Evolutionary conservation across 768 basidiomycete species (phyloP), one percentile per base, ranked within the genome.

Genomic region (Tylopilus plumbeoviolaceoides): DNA sequence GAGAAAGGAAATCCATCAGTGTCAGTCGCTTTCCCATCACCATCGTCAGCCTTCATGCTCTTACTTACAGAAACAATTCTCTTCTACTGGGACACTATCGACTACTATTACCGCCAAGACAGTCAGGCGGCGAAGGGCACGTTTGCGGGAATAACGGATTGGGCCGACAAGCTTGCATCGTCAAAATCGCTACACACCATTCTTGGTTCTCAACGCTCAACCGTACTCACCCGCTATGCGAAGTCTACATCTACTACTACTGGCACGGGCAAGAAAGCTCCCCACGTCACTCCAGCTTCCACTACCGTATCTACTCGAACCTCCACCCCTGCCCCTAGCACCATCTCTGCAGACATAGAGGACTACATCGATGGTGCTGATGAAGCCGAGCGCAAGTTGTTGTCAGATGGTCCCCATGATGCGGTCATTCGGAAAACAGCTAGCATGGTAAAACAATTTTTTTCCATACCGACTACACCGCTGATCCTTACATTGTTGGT

Each of bases 51-150:
- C n/a, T n/a, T n/a, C 25, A 45, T 45, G 44, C 18, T 46, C 10
- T n/a, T 38, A 30, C 50, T 51, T 20, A 51, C 43, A 11, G 27
- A 51, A 51, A 51, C 27, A 0, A 36, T 51, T 6, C 43, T 51
- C 2, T 51, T 44, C 12, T 44, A 45, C 18, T 51, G 25, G 42
- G 35, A 51, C 15, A n/a, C 12, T 15, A 25, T 47, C 10, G 9
- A 47, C 10, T 18, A 38, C 36, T 3, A 23, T 21, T 21, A 7
- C 17, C 11, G 8, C 23, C 14, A 35, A 47, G 20, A 4, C 17
- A 36, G 20, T 23, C 45, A 46, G 20, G 20, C 45, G 9, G n/a
- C 30, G n/a, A 46, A 46, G 28, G 33, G 23, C 11, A 12, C 23
- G 3, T 18, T 33, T 2, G 7, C 15, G 9, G 33, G 45, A 18